Base-by-base conservation (phyloP, 1,139 yeast genomes). In the Dujonia santamariae region DNA sequence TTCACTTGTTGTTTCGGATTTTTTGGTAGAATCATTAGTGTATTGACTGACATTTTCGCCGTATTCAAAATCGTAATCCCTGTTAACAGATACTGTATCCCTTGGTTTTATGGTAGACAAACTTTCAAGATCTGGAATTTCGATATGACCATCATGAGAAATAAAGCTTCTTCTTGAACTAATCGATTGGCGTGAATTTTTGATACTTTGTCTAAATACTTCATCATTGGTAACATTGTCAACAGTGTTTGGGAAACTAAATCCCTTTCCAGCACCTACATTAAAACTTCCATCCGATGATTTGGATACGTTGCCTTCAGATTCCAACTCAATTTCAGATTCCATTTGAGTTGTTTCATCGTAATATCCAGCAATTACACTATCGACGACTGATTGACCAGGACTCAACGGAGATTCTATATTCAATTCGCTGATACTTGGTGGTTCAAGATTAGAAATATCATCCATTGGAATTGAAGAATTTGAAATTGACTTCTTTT, bases 191-290 rank as follows among this genome's bases (percentile, higher is more conserved):
- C 26, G 30, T 9, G 23, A 19, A 8, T 30, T 30, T 30, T 7
- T 9, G 18, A 43, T 31, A 28, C 50, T 47, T 19, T 38, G 42
- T 32, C 49, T 51, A 2, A 56, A 44, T 15, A 48, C 46, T 16
- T 52, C 46, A 25, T 51, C 47, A 33, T 67, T 67, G 17, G 75
- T 68, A 23, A 63, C 44, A 38, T 68, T 68, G 4, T 41, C 35
- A 9, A 30, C 36, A 36, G 53, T 53, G 38, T 68, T 67, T 4
- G 75, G 75, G 47, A 69, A 69, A 34, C 58, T 56, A 42, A 67
- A 69, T 6, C 50, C 41, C 32, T 47, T 56, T 0, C 72, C 72
- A 1, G 53, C 50, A 3, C 72, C 74, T 17, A 45, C 51, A 37
- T 65, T 64, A 35, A 59, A 61, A 7, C 43, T 42, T 8, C 49